Conservation (phyloP, 2,329 filamentous ascomycete genomes). For the Colletotrichum australisinense region DNA sequence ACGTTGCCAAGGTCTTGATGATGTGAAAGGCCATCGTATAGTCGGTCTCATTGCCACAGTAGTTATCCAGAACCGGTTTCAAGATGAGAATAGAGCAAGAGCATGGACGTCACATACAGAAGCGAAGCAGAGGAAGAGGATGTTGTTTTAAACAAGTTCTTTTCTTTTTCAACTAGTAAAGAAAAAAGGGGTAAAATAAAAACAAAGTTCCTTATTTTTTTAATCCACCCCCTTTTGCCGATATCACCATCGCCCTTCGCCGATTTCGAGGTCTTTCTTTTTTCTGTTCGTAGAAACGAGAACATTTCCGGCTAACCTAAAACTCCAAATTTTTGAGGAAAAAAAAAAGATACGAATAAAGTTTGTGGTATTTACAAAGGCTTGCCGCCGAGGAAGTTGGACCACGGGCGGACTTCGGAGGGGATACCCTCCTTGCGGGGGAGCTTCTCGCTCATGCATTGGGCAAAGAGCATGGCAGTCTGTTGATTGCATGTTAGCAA, state of each 20-base stretch:
- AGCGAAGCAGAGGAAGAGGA: background rate
- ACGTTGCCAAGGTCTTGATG: no score
- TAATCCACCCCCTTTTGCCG: background rate
- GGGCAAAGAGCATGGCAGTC: slow-evolving; percentile 95
- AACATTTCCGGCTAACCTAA: slow-evolving; percentile 15
- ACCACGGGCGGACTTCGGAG: slow-evolving; percentile 92
- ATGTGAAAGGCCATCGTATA: no score
- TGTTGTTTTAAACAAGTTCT: background rate
- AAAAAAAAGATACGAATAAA: background rate
- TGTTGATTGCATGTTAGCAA: slow-evolving; percentile 54
- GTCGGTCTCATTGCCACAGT: background rate
- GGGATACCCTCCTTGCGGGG: slow-evolving; percentile 90
- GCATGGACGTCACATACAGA: background rate
- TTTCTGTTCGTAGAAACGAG: background rate
- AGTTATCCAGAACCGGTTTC: background rate
- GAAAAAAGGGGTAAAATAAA: background rate
- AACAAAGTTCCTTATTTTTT: background rate
- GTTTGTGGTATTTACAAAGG: slow-evolving; percentile 68
- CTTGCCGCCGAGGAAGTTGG: slow-evolving; percentile 92
- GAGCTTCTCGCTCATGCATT: slow-evolving; percentile 97
- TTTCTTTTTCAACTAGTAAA: background rate
- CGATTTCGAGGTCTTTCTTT: slow-evolving; percentile 8
- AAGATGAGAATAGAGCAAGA: background rate
- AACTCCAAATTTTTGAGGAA: slow-evolving; percentile 6
- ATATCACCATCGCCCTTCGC: slow-evolving; percentile 2